A percentile compares a stretch with the other conserved stretches of the same genome.
Evolutionary conservation across 2,329 filamentous ascomycete genomes (phyloP).

Genomic region (Xylaria sp.): DNA sequence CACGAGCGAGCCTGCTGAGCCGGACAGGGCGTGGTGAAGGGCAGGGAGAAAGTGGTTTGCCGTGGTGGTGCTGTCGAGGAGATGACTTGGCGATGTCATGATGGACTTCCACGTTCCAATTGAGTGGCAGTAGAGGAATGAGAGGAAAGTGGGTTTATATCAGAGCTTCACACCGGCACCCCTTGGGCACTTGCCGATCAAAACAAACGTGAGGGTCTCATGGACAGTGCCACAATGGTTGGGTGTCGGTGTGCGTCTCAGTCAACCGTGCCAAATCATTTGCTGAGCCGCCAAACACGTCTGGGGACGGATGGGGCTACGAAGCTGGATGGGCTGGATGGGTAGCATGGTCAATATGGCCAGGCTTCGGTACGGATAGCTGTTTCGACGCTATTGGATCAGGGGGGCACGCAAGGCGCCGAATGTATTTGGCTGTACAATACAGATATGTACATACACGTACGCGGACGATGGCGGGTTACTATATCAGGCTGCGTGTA

Average conservation of each 20-base stretch:
- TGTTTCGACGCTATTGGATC: constrained; percentile 26
- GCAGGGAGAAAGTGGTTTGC: constrained; percentile 61
- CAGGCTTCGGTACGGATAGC: constrained; percentile 19
- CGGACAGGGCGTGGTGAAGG: constrained; percentile 79
- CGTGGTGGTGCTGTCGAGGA: constrained; percentile 16
- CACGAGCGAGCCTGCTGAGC: constrained; percentile 75
- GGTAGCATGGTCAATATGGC: background rate
- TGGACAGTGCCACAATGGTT: background rate
- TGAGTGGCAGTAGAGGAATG: constrained; percentile 10
- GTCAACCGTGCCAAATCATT: constrained; percentile 19
- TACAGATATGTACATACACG: too few species aligned
- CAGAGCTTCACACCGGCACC: constrained; percentile 9
- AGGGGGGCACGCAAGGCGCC: constrained; percentile 17
- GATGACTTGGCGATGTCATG: constrained; percentile 22
- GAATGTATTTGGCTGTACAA: constrained; percentile 13
- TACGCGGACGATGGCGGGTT: constrained; percentile 1
- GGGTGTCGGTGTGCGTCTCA: constrained; percentile 3
- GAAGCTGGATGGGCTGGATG: constrained; percentile 17
- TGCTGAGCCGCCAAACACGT: constrained; percentile 18
- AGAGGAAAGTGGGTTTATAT: constrained; percentile 19
- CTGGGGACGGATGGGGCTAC: constrained; percentile 10
- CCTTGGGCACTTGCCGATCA: constrained; percentile 7
- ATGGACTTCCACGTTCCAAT: constrained; percentile 11
- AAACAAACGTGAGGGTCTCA: background rate
- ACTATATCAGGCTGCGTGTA: too few species aligned